Evolutionary conservation across 257 asterid species (phyloP), one percentile per base, ranked within the genome.

Genomic region (Penstemon davidsonii): DNA sequence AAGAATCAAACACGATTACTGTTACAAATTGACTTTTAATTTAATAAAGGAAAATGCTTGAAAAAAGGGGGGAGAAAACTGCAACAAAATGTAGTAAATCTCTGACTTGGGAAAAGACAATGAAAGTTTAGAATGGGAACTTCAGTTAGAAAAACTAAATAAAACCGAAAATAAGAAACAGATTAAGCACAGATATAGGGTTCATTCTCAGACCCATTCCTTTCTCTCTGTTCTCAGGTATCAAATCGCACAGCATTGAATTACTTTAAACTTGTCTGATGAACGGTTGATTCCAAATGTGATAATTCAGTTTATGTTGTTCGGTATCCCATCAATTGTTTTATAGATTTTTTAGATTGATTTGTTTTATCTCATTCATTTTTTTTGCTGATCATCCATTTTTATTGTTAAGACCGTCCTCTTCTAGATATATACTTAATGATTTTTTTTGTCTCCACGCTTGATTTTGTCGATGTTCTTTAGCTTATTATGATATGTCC

Each of bases 271-370:
- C 18, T 49, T 49, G 4, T 10, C n/a, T 3, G 65, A 5, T 55
- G 59, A 7, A 10, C 6, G 6, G 54, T 43, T 4, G 8, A 5
- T 62, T 60, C 9, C 10, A 15, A 9, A 39, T 62, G 52, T 41
- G 41, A 5, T 41, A 15, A 49, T 15, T 15, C 4, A 41, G 41
- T 53, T 53, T 1, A 37, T 25, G 2, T 15, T 49, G 3, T 33
- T 33, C 53, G 19, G 53, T 12, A 39, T 39, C 15, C 13, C 15
- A 0, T n/a, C 15, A n/a, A 10, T 66, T 11, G 4, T 39, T 61
- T 71, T 44, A 25, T 46, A 54, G 43, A 42, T 73, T 36, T 55
- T 39, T 49, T 45, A 9, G 53, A 53, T 67, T 67, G 62, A n/a
- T 45, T 68, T 58, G 10, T 37, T 53, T 33, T 38, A 25, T 33